Evolutionary conservation across 306 rosid genomes (phyloP).

Genomic region (Vigna reflexopilosa): DNA sequence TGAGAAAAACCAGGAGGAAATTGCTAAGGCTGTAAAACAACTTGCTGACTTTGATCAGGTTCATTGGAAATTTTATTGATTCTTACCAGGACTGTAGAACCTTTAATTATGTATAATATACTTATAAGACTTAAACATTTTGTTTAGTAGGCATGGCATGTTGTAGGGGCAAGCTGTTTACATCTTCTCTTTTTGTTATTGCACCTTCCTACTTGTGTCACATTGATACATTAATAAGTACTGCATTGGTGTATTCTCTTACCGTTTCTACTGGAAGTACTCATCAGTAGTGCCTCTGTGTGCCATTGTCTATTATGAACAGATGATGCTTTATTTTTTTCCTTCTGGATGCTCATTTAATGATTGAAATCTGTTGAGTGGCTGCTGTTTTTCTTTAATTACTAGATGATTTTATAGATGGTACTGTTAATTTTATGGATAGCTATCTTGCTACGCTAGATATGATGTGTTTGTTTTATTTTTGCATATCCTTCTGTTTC

Average conservation of each 20-base stretch:
- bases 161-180: constrained; percentile 34
- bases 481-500: constrained; percentile 19
- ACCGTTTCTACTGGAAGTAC: constrained; percentile 5
- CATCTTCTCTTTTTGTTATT: constrained; percentile 24
- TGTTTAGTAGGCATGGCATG: constrained; percentile 30
- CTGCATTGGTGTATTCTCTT: constrained; percentile 32
- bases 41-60: constrained; percentile 97
- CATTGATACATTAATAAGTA: constrained; percentile 7
- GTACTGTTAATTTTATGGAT: constrained; percentile 27
- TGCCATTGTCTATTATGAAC: not conserved
- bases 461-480: constrained; percentile 34
- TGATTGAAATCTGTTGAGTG: constrained; percentile 21
- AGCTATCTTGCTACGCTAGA: not conserved
- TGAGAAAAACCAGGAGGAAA: constrained; percentile 86
- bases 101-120: constrained; percentile 14
- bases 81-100: constrained; percentile 8
- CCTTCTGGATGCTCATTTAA: not conserved
- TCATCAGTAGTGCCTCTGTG: not conserved
- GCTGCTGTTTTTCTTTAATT: not conserved
- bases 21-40: constrained; percentile 78
- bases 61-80: constrained; percentile 42
- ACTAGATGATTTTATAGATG: constrained; percentile 27
- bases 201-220: constrained; percentile 25
- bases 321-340: not conserved
- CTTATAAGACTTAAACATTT: constrained; percentile 5